Conservation (phyloP, 805 yeast species). For the Danielia oregonensis region DNA sequence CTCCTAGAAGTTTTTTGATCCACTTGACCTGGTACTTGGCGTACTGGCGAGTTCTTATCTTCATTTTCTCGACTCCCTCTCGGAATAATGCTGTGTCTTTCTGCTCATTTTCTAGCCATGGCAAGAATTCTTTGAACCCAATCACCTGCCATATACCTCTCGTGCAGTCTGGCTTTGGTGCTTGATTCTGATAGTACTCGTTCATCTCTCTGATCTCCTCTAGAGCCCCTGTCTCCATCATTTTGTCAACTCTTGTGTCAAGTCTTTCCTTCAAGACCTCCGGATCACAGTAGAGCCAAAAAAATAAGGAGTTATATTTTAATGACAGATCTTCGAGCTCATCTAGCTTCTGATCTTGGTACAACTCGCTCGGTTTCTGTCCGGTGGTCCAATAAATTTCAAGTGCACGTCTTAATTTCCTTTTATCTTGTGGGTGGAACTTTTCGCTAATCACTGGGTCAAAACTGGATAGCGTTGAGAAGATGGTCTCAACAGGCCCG, state of each 20-base stretch:
- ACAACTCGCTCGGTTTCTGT: conserved; percentile 64
- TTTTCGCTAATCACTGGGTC: conserved; percentile 77
- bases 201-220: conserved; percentile 65
- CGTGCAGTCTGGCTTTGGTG: conserved; percentile 48
- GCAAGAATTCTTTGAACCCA: conserved; percentile 86
- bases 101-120: conserved; percentile 47
- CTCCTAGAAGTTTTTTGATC: conserved; percentile 70
- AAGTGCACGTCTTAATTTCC: conserved; percentile 75
- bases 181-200: conserved; percentile 32
- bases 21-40: conserved; percentile 88
- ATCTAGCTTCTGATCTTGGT: conserved; percentile 51
- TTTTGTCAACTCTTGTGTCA: conserved; percentile 76
- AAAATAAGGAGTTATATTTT: conserved; percentile 58
- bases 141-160: conserved; percentile 91
- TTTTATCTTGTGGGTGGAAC: conserved; percentile 86
- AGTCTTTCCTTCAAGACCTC: conserved; percentile 56
- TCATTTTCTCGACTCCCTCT: conserved; percentile 70
- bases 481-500: conserved; percentile 50
- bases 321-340: conserved; percentile 45
- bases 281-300: conserved; percentile 79
- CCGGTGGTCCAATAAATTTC: conserved; percentile 74
- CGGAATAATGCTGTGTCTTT: conserved; percentile 21
- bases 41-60: conserved; percentile 76
- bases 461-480: conserved; percentile 41
- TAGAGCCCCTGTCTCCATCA: conserved; percentile 69